phyloP scores from a whole-genome alignment of 1,139 yeast genomes.

The Debaryomyces nepalensis region DNA sequence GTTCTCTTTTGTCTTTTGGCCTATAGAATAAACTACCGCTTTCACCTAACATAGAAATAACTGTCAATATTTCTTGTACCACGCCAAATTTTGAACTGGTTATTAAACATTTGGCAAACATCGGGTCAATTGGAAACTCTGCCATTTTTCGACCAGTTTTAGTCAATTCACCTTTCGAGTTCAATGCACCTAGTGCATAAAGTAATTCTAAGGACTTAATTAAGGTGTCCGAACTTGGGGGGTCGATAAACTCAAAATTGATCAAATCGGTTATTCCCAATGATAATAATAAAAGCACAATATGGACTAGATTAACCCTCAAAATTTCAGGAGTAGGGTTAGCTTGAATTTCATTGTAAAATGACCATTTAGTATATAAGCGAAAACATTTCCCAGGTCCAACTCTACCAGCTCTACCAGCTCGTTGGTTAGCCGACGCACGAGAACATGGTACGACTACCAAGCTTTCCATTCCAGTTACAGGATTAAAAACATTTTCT shows the following conservation, averaged over 20 bases:
- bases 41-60: conserved; percentile 85
- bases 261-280: conserved; percentile 82
- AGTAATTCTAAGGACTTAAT: conserved; percentile 78
- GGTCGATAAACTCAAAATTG: conserved; percentile 86
- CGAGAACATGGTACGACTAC: conserved; percentile 86
- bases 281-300: conserved; percentile 73
- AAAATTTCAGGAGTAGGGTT: conserved; percentile 90
- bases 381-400: conserved; percentile 96
- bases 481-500: conserved; percentile 79
- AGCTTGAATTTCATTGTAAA: conserved; percentile 71
- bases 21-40: conserved; percentile 70
- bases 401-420: conserved; percentile 97
- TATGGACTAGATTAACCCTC: conserved; percentile 77
- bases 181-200: conserved; percentile 87
- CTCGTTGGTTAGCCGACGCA: conserved; percentile 95
- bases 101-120: conserved; percentile 76
- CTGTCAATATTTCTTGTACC: conserved; percentile 65
- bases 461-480: conserved; percentile 88
- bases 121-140: conserved; percentile 91
- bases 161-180: conserved; percentile 79
- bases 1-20: conserved; percentile 70
- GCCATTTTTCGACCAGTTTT: conserved; percentile 84
- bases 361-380: conserved; percentile 86
- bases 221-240: conserved; percentile 74
- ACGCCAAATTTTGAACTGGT: conserved; percentile 65